A percentile compares a stretch with the other conserved stretches of the same genome.
Evolutionary conservation across 345 rosid species (phyloP).

Genomic region (Eucalyptus viminalis): DNA sequence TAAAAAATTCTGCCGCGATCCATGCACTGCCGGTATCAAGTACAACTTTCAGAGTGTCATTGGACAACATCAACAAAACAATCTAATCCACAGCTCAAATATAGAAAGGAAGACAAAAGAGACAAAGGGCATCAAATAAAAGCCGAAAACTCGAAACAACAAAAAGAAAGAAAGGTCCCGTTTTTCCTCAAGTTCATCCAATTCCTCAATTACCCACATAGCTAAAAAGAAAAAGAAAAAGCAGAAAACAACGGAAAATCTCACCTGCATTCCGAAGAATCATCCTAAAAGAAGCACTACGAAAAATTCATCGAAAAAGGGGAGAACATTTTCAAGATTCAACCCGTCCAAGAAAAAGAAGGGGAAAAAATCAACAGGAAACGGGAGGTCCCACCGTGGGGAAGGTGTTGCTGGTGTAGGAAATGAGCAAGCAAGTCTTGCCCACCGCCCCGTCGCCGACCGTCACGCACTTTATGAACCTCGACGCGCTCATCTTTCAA

Average conservation of each 20-base stretch:
- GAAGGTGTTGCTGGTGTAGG: constrained; percentile 94
- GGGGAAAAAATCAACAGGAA: not conserved
- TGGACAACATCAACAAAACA: not conserved
- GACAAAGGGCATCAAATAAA: not conserved
- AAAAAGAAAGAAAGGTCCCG: not conserved
- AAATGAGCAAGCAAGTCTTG: constrained; percentile 86
- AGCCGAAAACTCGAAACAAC: not conserved
- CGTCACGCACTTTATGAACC: constrained; percentile 33
- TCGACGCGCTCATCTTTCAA: constrained; percentile 67
- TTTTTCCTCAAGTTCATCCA: not conserved
- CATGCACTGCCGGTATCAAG: not conserved
- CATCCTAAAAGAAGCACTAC: not conserved
- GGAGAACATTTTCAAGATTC: not conserved
- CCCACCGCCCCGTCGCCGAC: constrained; percentile 98
- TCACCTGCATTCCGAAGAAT: not conserved
- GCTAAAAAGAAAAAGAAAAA: no score
- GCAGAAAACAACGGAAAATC: no score
- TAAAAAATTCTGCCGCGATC: not conserved
- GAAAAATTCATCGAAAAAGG: not conserved
- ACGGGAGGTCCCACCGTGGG: constrained; percentile 47
- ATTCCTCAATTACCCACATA: not conserved
- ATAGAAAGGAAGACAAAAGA: not conserved
- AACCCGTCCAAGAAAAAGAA: not conserved
- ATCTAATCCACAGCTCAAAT: not conserved
- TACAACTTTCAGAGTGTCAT: not conserved